A percentile compares a stretch with the other conserved stretches of the same genome.
These are phyloP conservation scores for Ailanthus altissimus DNA, from an alignment of 345 rosid species.

Conservation along the genomic window DNA sequence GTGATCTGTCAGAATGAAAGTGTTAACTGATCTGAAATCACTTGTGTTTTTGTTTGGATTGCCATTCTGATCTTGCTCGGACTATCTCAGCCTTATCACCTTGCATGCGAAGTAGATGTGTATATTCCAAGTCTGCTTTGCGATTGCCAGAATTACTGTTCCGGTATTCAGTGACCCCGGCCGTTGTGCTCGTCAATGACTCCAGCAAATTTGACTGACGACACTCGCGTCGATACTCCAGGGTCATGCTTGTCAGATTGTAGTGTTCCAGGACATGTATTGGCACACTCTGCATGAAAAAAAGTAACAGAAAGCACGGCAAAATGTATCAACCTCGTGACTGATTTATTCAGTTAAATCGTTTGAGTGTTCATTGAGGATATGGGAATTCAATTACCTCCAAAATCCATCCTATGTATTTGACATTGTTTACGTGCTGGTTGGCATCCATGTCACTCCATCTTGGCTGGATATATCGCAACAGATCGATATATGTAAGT, in stretches of 20 bases:
- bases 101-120: constrained; percentile 56
- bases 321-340: too few species aligned
- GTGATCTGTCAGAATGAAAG: neutral
- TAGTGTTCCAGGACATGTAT: constrained; percentile 48
- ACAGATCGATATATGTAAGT: neutral
- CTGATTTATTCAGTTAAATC: neutral
- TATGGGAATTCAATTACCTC: constrained; percentile 38
- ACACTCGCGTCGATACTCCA: constrained; percentile 69
- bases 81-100: constrained; percentile 53
- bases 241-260: constrained; percentile 47
- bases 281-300: constrained; percentile 53
- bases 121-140: constrained; percentile 42
- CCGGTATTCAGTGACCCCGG: constrained; percentile 24
- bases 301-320: neutral
- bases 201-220: constrained; percentile 51
- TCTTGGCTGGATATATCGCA: constrained; percentile 47
- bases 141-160: constrained; percentile 19
- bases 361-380: neutral
- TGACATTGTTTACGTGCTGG: constrained; percentile 76
- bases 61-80: constrained; percentile 60
- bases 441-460: constrained; percentile 76
- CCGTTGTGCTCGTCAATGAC: constrained; percentile 47
- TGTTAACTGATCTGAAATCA: neutral
- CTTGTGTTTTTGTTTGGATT: constrained; percentile 29
- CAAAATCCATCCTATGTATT: constrained; percentile 71